Evolutionary conservation across 768 basidiomycete species (phyloP).

Genomic region (Peribolospora kevripleyi): DNA sequence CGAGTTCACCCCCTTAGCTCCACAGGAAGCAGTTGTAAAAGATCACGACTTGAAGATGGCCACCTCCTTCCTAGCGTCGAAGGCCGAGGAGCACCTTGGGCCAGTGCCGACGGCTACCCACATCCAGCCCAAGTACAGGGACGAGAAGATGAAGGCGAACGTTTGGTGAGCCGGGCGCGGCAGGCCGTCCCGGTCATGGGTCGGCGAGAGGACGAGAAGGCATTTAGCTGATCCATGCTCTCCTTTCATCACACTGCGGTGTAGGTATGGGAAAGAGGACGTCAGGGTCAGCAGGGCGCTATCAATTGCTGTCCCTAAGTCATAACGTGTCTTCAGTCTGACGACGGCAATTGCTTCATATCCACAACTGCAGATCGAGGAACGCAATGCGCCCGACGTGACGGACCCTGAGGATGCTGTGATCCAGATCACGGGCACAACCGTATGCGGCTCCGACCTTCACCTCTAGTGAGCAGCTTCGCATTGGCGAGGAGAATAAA

Average conservation of each 20-base stretch:
- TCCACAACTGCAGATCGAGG: background rate
- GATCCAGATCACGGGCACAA: slow-evolving; percentile 48
- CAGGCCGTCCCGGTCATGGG: too few relatives aligned
- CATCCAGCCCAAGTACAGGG: background rate
- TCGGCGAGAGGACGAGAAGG: too few relatives aligned
- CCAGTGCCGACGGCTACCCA: too few relatives aligned
- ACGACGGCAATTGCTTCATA: background rate
- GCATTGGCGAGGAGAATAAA: too few relatives aligned
- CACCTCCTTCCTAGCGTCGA: too few relatives aligned
- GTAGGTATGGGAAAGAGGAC: slow-evolving; percentile 4
- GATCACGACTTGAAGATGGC: too few relatives aligned
- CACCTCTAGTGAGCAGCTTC: slow-evolving; percentile 25
- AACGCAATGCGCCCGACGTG: slow-evolving; percentile 22
- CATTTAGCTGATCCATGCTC: background rate
- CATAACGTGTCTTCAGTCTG: background rate
- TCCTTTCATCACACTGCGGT: slow-evolving; percentile 1
- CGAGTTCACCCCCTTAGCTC: too few relatives aligned
- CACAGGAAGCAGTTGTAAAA: too few relatives aligned
- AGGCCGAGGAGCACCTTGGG: too few relatives aligned
- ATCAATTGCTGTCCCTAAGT: too few relatives aligned
- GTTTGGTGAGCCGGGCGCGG: too few relatives aligned
- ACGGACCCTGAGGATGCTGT: slow-evolving; percentile 53
- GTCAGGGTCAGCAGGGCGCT: background rate
- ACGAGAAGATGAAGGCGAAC: slow-evolving; percentile 8
- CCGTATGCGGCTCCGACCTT: slow-evolving; percentile 44